phyloP scores from a whole-genome alignment of 306 rosid species.

The Rosa lucieae region DNA sequence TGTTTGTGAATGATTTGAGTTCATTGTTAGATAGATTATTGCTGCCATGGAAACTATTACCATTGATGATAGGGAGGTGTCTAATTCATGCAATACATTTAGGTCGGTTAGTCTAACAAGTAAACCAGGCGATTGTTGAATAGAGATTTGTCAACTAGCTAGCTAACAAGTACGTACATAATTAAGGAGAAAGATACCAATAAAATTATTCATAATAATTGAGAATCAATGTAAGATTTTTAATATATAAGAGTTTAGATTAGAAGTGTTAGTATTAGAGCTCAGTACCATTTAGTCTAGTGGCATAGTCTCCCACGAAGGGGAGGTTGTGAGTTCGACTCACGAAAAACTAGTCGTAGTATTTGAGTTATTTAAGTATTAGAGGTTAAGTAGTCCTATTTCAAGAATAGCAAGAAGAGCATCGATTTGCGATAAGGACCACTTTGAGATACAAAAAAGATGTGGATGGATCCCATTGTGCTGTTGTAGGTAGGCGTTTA shows the following conservation, averaged over 20 bases:
- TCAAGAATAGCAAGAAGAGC: neutral
- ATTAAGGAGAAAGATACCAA: neutral
- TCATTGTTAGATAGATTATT: neutral
- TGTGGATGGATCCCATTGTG: neutral
- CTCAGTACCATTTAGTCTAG: too few species aligned
- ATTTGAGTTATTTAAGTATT: too few species aligned
- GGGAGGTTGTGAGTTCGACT: too few species aligned
- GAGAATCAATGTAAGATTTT: neutral
- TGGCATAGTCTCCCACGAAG: too few species aligned
- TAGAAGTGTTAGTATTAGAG: too few species aligned
- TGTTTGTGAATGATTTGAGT: neutral
- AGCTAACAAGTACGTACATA: neutral
- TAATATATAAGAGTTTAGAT: neutral
- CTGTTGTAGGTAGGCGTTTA: neutral
- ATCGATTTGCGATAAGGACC: neutral
- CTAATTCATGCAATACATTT: neutral
- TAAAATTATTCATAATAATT: neutral
- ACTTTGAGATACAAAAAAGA: neutral
- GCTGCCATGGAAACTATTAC: neutral
- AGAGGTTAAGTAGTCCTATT: neutral
- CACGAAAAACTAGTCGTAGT: too few species aligned
- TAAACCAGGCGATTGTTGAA: neutral
- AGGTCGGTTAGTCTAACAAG: neutral
- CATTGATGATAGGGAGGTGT: neutral
- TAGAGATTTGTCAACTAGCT: neutral